Conservation (phyloP, 371 early-diverging fungal genomes). For the Modicella reniformis region DNA sequence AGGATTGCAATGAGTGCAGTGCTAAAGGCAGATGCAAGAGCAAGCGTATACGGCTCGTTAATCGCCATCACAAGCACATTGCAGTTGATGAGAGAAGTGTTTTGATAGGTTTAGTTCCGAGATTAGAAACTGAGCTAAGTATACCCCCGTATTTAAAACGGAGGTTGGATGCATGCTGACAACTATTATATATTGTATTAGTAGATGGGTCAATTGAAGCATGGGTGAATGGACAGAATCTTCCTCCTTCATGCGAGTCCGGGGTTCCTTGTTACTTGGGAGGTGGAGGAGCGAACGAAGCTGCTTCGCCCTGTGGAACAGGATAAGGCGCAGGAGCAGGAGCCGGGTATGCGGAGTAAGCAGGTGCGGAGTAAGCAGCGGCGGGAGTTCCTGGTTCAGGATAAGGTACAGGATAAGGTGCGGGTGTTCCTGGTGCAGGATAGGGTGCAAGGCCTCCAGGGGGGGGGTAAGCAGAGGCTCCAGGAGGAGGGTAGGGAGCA, state of each 20-base stretch:
- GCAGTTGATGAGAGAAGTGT: too few species aligned
- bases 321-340: conserved; percentile 37
- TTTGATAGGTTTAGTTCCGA: too few species aligned
- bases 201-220: background rate
- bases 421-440: conserved; percentile 3
- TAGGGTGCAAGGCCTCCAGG: background rate
- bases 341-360: conserved; percentile 8
- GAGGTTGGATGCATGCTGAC: too few species aligned
- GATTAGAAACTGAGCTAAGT: too few species aligned
- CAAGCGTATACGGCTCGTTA: conserved; percentile 12
- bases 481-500: conserved; percentile 3
- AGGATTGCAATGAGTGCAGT: conserved; percentile 20
- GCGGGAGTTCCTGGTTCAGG: background rate
- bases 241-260: too few species aligned
- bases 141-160: too few species aligned
- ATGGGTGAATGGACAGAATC: background rate
- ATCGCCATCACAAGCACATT: background rate
- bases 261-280: conserved; percentile 21
- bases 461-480: conserved; percentile 1
- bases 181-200: too few species aligned
- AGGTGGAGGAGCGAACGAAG: conserved; percentile 37
- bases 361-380: background rate
- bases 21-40: conserved; percentile 16
- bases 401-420: background rate
- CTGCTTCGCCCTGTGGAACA: conserved; percentile 44